Base-by-base conservation (phyloP, 345 rosid genomes). In the Arabis hirsuta region DNA sequence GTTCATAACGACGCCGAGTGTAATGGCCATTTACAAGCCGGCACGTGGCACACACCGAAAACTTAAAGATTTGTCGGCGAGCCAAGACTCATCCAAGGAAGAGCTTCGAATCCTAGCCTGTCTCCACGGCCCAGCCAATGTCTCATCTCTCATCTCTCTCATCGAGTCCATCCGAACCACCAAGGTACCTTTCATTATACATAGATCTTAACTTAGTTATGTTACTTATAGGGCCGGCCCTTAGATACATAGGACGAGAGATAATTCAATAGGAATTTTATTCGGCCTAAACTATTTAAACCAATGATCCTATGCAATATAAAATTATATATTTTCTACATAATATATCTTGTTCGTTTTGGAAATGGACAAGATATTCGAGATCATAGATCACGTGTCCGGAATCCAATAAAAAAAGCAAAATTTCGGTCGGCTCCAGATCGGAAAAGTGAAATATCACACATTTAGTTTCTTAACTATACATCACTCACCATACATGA, bases 1-100 rank as follows among this genome's bases (percentile, higher is more conserved):
- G 73, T 92, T 92, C 85, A 76, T 92, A 60, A 88, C 96, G 24
- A 88, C 95, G 11, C 95, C 95, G 29, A 75, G 69, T 1, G 91
- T 90, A 11, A 83, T 88, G 92, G 90, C 91, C 29, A 77, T 87
- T 58, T 88, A 87, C 82, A 83, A 87, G 55, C 91, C 89, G 0
- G 84, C 87, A 26, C 86, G 93, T 6, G 45, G 63, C 50, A 72
- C 79, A 6, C 88, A 62, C 76, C 86, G 90, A 26, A 90, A 85
- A 66, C 71, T 85, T 34, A 69, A 82, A 0, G 88, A 87, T 42
- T 39, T 85, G 26, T 73, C 89, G 29, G 47, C 73, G 42, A 67
- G 74, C 11, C 62, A 77, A 0, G 67, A 72, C 34, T 66, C 84
- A 0, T 45, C 83, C 31, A 80, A 81, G 44, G 82, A 82, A 34